Evolutionary conservation across 2,329 filamentous ascomycete species (phyloP).

Genomic region (Talaromyces funiculosus): DNA sequence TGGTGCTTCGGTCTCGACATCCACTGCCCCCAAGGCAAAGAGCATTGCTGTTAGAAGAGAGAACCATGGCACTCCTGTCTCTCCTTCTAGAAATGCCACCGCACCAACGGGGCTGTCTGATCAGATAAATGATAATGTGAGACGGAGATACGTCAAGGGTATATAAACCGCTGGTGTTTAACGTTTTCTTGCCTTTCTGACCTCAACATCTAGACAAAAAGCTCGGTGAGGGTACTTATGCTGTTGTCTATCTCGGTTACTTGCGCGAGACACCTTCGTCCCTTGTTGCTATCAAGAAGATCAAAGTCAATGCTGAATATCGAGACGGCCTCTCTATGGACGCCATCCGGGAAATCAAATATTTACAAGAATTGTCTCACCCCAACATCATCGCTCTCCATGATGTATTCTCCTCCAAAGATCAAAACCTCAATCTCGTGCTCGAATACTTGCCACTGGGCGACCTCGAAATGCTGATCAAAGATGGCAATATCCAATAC

Average conservation of each 20-base stretch:
- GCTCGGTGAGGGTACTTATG: slow-evolving; percentile 94
- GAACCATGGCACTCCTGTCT: slow-evolving; percentile 16
- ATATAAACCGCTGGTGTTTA: slow-evolving; percentile 29
- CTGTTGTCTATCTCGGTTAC: slow-evolving; percentile 87
- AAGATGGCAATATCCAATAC: slow-evolving; percentile 77
- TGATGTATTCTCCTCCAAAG: slow-evolving; percentile 90
- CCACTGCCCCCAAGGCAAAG: slow-evolving; percentile 30
- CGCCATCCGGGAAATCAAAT: slow-evolving; percentile 91
- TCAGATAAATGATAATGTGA: slow-evolving; percentile 74
- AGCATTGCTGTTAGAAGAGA: slow-evolving; percentile 29
- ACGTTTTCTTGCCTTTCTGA: neutral
- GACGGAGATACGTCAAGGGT: slow-evolving; percentile 87
- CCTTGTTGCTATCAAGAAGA: slow-evolving; percentile 64
- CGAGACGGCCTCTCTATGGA: slow-evolving; percentile 90
- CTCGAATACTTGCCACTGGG: slow-evolving; percentile 91
- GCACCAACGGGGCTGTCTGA: slow-evolving; percentile 52
- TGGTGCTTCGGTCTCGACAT: slow-evolving; percentile 27
- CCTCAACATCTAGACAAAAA: slow-evolving; percentile 60
- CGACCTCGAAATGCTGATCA: slow-evolving; percentile 90
- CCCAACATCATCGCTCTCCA: slow-evolving; percentile 92
- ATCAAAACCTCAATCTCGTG: slow-evolving; percentile 93
- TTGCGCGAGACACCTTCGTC: slow-evolving; percentile 64
- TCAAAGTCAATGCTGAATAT: slow-evolving; percentile 56
- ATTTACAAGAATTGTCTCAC: slow-evolving; percentile 87
- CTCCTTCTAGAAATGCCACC: slow-evolving; percentile 17